Conservation (phyloP, 805 yeast species). For the Saccharomycopsis lassenensis region DNA sequence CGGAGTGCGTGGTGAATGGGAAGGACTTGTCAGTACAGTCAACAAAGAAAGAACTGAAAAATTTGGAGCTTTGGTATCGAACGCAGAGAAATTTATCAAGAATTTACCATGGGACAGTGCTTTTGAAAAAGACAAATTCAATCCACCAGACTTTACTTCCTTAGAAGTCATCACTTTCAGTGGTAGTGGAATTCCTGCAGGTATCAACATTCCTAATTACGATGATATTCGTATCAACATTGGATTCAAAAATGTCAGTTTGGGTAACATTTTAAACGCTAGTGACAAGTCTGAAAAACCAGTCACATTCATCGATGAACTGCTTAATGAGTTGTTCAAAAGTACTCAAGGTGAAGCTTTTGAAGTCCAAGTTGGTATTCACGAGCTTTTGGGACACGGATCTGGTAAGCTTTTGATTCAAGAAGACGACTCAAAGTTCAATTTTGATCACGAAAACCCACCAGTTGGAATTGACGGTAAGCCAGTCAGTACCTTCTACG, state of each 20-base stretch:
- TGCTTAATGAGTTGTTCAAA: conserved; percentile 46
- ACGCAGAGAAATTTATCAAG: conserved; percentile 53
- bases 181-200: conserved; percentile 86
- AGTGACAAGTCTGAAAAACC: conserved; percentile 58
- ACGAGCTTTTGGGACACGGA: conserved; percentile 86
- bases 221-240: conserved; percentile 75
- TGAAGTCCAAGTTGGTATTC: conserved; percentile 91
- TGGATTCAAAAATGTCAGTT: conserved; percentile 84
- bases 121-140: conserved; percentile 75
- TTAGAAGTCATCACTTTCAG: conserved; percentile 84
- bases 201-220: conserved; percentile 86
- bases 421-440: conserved; percentile 50
- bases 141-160: conserved; percentile 89
- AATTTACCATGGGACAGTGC: conserved; percentile 68
- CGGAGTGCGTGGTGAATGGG: conserved; percentile 92
- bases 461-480: conserved; percentile 51
- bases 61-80: conserved; percentile 56
- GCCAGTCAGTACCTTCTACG: conserved; percentile 60
- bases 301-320: conserved; percentile 50
- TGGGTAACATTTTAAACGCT: conserved; percentile 77
- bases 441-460: conserved; percentile 56
- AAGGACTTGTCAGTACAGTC: conserved; percentile 82
- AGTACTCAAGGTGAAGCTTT: conserved; percentile 73
- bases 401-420: conserved; percentile 69
- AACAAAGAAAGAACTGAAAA: conserved; percentile 79